Conservation (phyloP, 2,329 filamentous ascomycete species). For the Clonostachys rhizophaga region DNA sequence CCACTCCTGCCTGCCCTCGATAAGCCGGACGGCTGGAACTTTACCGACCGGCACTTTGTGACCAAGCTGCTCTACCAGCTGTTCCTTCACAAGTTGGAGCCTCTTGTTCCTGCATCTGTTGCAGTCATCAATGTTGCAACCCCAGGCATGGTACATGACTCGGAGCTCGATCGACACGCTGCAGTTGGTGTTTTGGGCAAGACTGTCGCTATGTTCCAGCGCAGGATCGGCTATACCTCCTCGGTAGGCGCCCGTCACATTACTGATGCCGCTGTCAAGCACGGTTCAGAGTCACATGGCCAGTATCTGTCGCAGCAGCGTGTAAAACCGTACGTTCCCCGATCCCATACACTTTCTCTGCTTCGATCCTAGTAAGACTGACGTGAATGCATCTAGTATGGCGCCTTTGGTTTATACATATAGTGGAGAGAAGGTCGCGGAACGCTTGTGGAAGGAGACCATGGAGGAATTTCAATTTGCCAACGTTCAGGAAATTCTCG, state of each 20-base stretch:
- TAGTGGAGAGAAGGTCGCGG: not conserved
- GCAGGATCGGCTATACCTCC: not conserved
- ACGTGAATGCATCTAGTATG: not conserved
- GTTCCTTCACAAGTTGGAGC: conserved; percentile 29
- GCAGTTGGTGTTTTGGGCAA: not conserved
- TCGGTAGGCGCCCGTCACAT: not conserved
- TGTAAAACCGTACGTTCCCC: conserved; percentile 1
- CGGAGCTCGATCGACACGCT: conserved; percentile 9
- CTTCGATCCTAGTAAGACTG: no score
- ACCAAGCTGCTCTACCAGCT: conserved; percentile 23
- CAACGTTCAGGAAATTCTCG: not conserved
- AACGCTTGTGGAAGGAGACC: conserved; percentile 2
- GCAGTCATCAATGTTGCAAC: conserved; percentile 28
- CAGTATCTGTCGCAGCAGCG: conserved; percentile 1
- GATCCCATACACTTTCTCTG: not conserved
- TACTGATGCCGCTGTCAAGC: conserved; percentile 1
- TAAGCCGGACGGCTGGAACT: conserved; percentile 10
- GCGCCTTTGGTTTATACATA: not conserved
- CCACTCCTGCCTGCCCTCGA: conserved; percentile 21
- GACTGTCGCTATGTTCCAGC: not conserved
- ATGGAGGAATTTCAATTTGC: conserved; percentile 1
- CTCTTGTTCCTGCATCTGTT: conserved; percentile 21
- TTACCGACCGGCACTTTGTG: conserved; percentile 14
- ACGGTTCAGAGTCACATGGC: not conserved
- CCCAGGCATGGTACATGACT: conserved; percentile 19